Evolutionary conservation across 495 filamentous ascomycete genomes (phyloP).

Genomic region (Penicillium waksmanii): DNA sequence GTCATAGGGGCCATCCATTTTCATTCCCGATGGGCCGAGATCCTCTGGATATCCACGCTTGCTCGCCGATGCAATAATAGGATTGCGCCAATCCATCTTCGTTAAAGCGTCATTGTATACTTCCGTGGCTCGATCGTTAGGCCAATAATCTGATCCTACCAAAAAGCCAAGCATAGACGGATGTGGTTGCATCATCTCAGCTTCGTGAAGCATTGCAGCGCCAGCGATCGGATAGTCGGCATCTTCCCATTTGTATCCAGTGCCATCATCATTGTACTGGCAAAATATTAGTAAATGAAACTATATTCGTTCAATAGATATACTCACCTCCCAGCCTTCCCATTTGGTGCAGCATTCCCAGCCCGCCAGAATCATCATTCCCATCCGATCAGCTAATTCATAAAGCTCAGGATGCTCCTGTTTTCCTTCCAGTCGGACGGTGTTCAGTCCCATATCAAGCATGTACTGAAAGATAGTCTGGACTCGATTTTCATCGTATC

Average conservation of each 20-base stretch:
- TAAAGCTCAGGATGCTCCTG: slow-evolving; percentile 65
- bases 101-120: slow-evolving; percentile 55
- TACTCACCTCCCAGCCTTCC: slow-evolving; percentile 59
- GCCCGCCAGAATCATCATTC: slow-evolving; percentile 64
- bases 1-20: slow-evolving; percentile 71
- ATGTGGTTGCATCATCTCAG: slow-evolving; percentile 60
- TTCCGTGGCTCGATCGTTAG: slow-evolving; percentile 56
- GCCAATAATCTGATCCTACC: slow-evolving; percentile 66
- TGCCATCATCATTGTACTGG: slow-evolving; percentile 58
- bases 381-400: slow-evolving; percentile 58
- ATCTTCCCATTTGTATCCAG: slow-evolving; percentile 51
- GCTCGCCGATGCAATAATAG: slow-evolving; percentile 61
- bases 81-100: slow-evolving; percentile 57
- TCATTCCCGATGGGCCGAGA: slow-evolving; percentile 62
- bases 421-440: slow-evolving; percentile 66
- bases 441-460: slow-evolving; percentile 65
- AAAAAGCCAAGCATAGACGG: slow-evolving; percentile 60
- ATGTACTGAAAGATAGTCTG: slow-evolving; percentile 51
- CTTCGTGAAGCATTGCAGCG: slow-evolving; percentile 61
- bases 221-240: slow-evolving; percentile 59
- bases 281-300: not conserved
- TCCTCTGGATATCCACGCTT: slow-evolving; percentile 55
- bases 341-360: slow-evolving; percentile 75
- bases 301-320: not conserved
- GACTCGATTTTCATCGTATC: slow-evolving; percentile 51